phyloP scores from a whole-genome alignment of 768 basidiomycete species.

The Pleurotus platypus region DNA sequence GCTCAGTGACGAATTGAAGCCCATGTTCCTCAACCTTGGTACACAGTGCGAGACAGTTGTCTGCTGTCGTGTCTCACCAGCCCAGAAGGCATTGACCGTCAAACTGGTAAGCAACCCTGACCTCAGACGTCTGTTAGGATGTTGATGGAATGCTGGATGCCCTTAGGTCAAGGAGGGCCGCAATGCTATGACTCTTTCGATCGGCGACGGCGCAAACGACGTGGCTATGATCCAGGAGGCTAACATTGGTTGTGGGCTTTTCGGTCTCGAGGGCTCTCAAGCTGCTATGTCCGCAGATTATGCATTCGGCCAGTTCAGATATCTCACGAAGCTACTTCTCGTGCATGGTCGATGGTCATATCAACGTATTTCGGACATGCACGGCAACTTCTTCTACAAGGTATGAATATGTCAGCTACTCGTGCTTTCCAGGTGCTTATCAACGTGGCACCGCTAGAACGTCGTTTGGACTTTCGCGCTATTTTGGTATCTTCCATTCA shows the following conservation, averaged over 20 bases:
- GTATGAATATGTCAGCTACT: constrained; percentile 32
- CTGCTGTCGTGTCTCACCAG: constrained; percentile 95
- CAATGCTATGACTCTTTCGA: constrained; percentile 93
- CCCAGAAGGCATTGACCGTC: constrained; percentile 97
- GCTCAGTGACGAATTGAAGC: constrained; percentile 71
- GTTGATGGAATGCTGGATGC: neutral
- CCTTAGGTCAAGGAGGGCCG: constrained; percentile 89
- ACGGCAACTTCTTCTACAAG: constrained; percentile 98
- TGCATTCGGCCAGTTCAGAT: constrained; percentile 96
- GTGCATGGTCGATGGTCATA: constrained; percentile 98
- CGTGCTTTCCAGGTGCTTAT: constrained; percentile 8
- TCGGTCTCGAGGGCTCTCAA: constrained; percentile 94
- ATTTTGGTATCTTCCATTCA: constrained; percentile 94
- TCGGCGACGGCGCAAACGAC: constrained; percentile 97
- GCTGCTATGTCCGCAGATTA: constrained; percentile 99
- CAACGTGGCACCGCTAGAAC: constrained; percentile 42
- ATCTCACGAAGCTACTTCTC: constrained; percentile 83
- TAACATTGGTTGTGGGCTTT: constrained; percentile 93
- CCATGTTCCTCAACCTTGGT: constrained; percentile 84
- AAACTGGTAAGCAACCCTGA: constrained; percentile 59
- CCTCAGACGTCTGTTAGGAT: neutral
- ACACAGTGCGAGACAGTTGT: constrained; percentile 98
- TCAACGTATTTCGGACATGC: constrained; percentile 94
- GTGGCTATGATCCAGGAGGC: constrained; percentile 99
- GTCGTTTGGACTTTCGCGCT: constrained; percentile 90